Evolutionary conservation across 768 basidiomycete species (phyloP).

Genomic region (Asterophora parasitica): DNA sequence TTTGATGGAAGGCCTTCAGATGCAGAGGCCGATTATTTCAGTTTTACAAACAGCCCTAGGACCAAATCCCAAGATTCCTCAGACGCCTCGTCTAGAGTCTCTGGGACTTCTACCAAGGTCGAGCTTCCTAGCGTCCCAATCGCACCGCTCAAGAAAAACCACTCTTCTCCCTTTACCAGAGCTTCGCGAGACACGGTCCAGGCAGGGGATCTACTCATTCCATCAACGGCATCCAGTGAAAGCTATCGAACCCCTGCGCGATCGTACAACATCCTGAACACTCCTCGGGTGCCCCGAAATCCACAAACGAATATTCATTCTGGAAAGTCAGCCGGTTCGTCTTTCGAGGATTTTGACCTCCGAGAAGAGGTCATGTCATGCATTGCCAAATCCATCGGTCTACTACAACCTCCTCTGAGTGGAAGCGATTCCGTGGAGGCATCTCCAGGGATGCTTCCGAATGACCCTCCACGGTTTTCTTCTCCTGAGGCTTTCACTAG

Average conservation of each 20-base stretch:
- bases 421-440: slow-evolving; percentile 60
- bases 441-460: slow-evolving; percentile 57
- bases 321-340: slow-evolving; percentile 22
- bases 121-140: slow-evolving; percentile 5
- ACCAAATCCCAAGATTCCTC: slow-evolving; percentile 21
- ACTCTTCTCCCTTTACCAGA: slow-evolving; percentile 18
- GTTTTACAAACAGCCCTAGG: slow-evolving; percentile 25
- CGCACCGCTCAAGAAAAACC: slow-evolving; percentile 5
- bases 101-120: slow-evolving; percentile 9
- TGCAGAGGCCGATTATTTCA: slow-evolving; percentile 57
- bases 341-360: slow-evolving; percentile 83
- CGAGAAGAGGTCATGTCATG: slow-evolving; percentile 96
- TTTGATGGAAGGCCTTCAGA: slow-evolving; percentile 64
- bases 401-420: slow-evolving; percentile 81
- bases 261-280: slow-evolving; percentile 45
- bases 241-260: slow-evolving; percentile 40
- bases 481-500: too few relatives aligned
- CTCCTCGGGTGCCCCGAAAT: slow-evolving; percentile 38
- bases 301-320: slow-evolving; percentile 21
- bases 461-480: slow-evolving; percentile 33
- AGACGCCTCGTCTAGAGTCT: slow-evolving; percentile 10
- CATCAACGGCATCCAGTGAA: slow-evolving; percentile 46
- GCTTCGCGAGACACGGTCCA: slow-evolving; percentile 58
- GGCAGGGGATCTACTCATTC: slow-evolving; percentile 71
- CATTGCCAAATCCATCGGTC: slow-evolving; percentile 95